Evolutionary conservation across 164 flowering plant species (phyloP), one percentile per base, ranked within the genome.

Genomic region (Tetrastigma voinierianum): DNA sequence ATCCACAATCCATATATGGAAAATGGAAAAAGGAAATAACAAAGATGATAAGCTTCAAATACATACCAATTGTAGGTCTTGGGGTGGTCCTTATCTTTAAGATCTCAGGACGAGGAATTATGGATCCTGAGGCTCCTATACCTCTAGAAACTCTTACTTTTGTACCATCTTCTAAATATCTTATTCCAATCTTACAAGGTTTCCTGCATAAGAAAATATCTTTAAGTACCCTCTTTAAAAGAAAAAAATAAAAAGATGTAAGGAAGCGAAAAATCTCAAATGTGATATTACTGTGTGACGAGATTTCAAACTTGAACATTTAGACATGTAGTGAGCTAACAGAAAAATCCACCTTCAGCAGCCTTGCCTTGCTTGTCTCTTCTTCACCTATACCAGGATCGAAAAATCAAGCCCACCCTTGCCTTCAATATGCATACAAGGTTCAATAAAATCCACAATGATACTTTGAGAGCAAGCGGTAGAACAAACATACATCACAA

Each of bases 101-200:
- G 67, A 95, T 91, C 81, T 92, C 97, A 21, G 96, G 98, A 56
- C 96, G 96, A 67, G 96, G 96, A 62, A 92, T 95, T 53, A 91
- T 85, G 49, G 92, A 83, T 45, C 91, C 94, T 65, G 98, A 95
- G 68, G 97, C 80, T n/a, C 90, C 97, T 57, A 47, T 18, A 17
- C 97, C 97, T 83, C 96, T 80, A 14, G 94, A 77, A 66, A 95
- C 82, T 84, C 98, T 78, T 15, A 95, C 97, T 74, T 87, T 92
- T 2, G 88, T 70, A 32, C 97, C 96, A 81, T 94, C 98, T 81
- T 92, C 98, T 61, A 83, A 67, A 73, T 86, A 90, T 75, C 66
- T 86, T 21, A 74, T 57, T 64, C 96, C 96, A 67, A n/a, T n/a
- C 74, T 92, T 95, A 75, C 90, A 85, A 20, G 97, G 93, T 57